A percentile compares a stretch with the other conserved stretches of the same genome.
Conservation (phyloP, 768 basidiomycete genomes). For the Hemileccinum rubropunctum region DNA sequence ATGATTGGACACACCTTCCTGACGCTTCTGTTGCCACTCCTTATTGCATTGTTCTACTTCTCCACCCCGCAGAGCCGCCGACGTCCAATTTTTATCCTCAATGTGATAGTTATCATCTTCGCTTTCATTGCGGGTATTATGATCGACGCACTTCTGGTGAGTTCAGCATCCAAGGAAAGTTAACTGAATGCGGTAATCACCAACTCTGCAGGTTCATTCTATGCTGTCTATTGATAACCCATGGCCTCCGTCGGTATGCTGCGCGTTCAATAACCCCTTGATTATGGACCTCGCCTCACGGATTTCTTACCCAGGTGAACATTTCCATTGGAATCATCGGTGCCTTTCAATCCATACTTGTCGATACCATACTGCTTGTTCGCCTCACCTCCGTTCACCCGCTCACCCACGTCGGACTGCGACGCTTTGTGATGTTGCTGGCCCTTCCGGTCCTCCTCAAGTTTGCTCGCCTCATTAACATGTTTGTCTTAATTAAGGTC, state of each 20-base stretch:
- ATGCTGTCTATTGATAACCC: slow-evolving; percentile 23
- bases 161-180: not conserved
- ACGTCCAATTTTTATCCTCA: slow-evolving; percentile 30
- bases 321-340: slow-evolving; percentile 33
- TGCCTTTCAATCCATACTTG: slow-evolving; percentile 26
- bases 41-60: slow-evolving; percentile 30
- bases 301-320: slow-evolving; percentile 9
- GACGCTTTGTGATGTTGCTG: slow-evolving; percentile 17
- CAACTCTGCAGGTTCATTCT: slow-evolving; percentile 24
- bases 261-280: not conserved
- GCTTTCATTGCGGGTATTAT: slow-evolving; percentile 22
- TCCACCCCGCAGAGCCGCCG: slow-evolving; percentile 25
- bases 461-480: slow-evolving; percentile 25
- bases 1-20: slow-evolving; percentile 32
- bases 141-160: slow-evolving; percentile 21
- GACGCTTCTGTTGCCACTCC: slow-evolving; percentile 30
- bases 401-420: slow-evolving; percentile 7
- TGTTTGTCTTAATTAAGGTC: slow-evolving; percentile 27
- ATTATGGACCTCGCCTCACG: not conserved
- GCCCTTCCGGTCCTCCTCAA: slow-evolving; percentile 29
- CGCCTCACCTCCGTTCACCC: slow-evolving; percentile 30
- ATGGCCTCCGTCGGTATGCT: slow-evolving; percentile 20
- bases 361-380: slow-evolving; percentile 28
- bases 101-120: slow-evolving; percentile 19
- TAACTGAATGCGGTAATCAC: not conserved